Conservation (phyloP, 176 grass and related monocot species). For the Aechmea fasciata region DNA sequence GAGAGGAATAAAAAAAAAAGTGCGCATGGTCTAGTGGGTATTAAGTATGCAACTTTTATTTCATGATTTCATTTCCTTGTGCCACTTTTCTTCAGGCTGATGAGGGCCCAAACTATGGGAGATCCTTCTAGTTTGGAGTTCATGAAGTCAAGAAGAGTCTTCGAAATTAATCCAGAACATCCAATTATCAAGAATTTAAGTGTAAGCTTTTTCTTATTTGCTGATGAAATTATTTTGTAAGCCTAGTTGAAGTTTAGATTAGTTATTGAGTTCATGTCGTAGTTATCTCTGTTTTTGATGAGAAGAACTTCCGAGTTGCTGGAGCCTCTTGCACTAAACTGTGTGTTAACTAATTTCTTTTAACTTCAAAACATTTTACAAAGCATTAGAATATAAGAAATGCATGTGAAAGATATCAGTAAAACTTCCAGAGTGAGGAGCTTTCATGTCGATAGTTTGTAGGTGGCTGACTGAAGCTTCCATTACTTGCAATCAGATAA, state of each 20-base stretch:
- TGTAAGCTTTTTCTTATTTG: slow-evolving; percentile 34
- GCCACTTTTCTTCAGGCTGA: slow-evolving; percentile 43
- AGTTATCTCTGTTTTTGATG: neutral
- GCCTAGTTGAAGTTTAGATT: neutral
- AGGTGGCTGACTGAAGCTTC: neutral
- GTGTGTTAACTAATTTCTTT: neutral
- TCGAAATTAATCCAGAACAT: slow-evolving; percentile 96
- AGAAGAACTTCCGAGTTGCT: no score
- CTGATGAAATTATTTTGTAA: neutral
- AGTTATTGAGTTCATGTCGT: neutral
- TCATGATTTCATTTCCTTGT: neutral
- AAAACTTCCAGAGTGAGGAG: neutral
- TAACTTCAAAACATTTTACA: neutral
- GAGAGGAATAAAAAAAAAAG: no score
- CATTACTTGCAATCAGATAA: neutral
- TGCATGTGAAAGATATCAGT: neutral
- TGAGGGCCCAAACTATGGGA: slow-evolving; percentile 85
- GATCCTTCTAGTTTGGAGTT: slow-evolving; percentile 66
- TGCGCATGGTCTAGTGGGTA: neutral
- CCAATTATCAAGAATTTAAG: slow-evolving; percentile 77
- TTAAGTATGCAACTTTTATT: neutral
- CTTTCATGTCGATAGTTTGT: no score
- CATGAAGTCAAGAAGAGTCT: slow-evolving; percentile 92
- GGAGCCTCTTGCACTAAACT: no score
- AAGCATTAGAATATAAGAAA: neutral